These are phyloP conservation scores for Cercophora sp. DNA, from an alignment of 495 filamentous ascomycete species.

Conservation along the genomic window DNA sequence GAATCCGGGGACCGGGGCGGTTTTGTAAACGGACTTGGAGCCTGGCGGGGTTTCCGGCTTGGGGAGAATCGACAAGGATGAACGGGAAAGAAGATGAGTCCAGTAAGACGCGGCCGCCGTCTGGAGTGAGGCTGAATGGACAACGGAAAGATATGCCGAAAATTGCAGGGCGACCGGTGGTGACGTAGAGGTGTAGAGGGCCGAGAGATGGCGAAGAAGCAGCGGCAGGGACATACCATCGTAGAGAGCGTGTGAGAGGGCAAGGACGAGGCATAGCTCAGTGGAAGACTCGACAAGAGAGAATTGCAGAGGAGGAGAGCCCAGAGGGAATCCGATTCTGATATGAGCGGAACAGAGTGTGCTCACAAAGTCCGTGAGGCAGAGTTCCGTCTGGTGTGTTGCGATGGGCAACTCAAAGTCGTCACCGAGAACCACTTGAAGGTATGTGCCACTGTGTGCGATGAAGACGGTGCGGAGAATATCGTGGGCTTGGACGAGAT, in stretches of 20 bases:
- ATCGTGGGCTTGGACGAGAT: constrained; percentile 55
- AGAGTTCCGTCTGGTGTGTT: constrained; percentile 37
- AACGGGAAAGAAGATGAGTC: constrained; percentile 49
- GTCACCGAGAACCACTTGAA: constrained; percentile 36
- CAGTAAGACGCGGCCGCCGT: constrained; percentile 49
- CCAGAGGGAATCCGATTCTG: constrained; percentile 45
- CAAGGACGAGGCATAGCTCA: constrained; percentile 56
- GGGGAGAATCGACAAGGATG: constrained; percentile 44
- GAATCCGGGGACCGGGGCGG: constrained; percentile 39
- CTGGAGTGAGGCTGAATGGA: constrained; percentile 20
- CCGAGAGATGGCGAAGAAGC: constrained; percentile 48
- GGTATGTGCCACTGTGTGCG: not conserved
- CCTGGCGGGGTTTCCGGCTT: not conserved
- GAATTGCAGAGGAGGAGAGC: constrained; percentile 57
- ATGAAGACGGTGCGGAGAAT: constrained; percentile 69
- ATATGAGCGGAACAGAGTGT: constrained; percentile 50
- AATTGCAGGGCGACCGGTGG: constrained; percentile 49
- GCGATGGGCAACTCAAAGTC: constrained; percentile 49
- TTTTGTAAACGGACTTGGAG: not conserved
- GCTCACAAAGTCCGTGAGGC: constrained; percentile 20
- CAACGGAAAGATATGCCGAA: constrained; percentile 54
- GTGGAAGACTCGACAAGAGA: constrained; percentile 46
- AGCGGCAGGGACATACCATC: constrained; percentile 64
- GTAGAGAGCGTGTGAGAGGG: constrained; percentile 70
- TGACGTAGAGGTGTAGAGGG: constrained; percentile 25